Percentiles rank a stretch among this genome's conserved stretches.
Evolutionary conservation across 345 rosid genomes (phyloP).

Genomic region (Euphorbia tirucalli): DNA sequence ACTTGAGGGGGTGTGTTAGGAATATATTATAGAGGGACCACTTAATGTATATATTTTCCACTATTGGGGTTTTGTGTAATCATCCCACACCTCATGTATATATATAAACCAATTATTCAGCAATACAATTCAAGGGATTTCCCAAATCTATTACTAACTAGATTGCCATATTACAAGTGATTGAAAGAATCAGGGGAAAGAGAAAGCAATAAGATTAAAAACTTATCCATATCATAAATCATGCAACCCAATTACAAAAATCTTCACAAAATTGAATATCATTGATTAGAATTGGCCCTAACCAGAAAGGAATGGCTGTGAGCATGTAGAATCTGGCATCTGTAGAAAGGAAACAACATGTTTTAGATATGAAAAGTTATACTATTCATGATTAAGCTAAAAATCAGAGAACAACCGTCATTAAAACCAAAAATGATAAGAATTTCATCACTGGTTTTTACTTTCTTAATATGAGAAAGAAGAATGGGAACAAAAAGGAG

Average conservation of each 20-base stretch:
- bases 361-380: neutral
- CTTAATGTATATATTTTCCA: too few relatives aligned
- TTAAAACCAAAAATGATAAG: neutral
- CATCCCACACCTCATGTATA: too few relatives aligned
- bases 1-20: too few relatives aligned
- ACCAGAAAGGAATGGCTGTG: conserved; percentile 43
- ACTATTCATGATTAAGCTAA: neutral
- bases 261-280: neutral
- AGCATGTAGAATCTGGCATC: conserved; percentile 32
- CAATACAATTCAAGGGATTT: too few relatives aligned
- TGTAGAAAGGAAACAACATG: conserved; percentile 21
- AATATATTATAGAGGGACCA: too few relatives aligned
- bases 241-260: conserved; percentile 4
- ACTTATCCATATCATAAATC: neutral
- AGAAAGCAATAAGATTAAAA: neutral
- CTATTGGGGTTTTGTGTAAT: too few relatives aligned
- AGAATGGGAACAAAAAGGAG: neutral
- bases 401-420: neutral
- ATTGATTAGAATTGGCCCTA: conserved; percentile 21
- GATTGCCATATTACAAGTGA: neutral
- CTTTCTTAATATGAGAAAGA: neutral
- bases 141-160: too few relatives aligned
- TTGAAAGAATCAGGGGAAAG: neutral
- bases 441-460: neutral
- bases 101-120: too few relatives aligned